phyloP scores from a whole-genome alignment of 495 filamentous ascomycete genomes.

The Penicillium mononematosum region DNA sequence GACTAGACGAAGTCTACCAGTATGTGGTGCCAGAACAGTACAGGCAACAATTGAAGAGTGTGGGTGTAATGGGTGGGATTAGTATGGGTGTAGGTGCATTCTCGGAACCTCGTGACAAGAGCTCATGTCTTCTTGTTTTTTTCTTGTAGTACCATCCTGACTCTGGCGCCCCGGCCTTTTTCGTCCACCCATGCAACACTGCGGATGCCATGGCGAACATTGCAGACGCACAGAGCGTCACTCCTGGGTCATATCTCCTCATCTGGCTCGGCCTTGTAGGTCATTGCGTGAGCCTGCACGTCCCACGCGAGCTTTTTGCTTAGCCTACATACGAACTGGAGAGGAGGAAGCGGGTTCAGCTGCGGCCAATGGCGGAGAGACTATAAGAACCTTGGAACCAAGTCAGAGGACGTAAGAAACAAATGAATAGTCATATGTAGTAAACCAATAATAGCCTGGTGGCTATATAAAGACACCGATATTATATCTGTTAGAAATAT shows the following conservation, averaged over 20 bases:
- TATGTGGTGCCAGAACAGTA: conserved; percentile 65
- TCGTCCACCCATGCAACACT: conserved; percentile 85
- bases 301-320: conserved; percentile 54
- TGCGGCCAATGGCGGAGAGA: too few species aligned
- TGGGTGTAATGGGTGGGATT: conserved; percentile 71
- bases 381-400: too few species aligned
- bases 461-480: too few species aligned
- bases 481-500: too few species aligned
- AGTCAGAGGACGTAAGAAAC: too few species aligned
- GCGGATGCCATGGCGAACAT: conserved; percentile 66
- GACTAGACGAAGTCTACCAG: conserved; percentile 68
- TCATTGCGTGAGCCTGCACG: conserved; percentile 66
- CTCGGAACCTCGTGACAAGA: conserved; percentile 17
- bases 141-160: conserved; percentile 70
- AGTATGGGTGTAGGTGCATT: conserved; percentile 66
- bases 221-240: conserved; percentile 47
- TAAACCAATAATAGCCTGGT: too few species aligned
- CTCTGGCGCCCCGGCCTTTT: conserved; percentile 70
- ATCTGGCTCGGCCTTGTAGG: conserved; percentile 80
- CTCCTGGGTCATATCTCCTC: conserved; percentile 67
- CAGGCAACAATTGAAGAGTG: conserved; percentile 52
- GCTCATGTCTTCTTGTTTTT: conserved; percentile 40
- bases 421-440: too few species aligned
- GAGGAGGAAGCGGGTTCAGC: too few species aligned
- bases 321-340: background rate